These are phyloP conservation scores for Coprinopsis marcescibilis DNA, from an alignment of 768 basidiomycete species.

Conservation along the genomic window DNA sequence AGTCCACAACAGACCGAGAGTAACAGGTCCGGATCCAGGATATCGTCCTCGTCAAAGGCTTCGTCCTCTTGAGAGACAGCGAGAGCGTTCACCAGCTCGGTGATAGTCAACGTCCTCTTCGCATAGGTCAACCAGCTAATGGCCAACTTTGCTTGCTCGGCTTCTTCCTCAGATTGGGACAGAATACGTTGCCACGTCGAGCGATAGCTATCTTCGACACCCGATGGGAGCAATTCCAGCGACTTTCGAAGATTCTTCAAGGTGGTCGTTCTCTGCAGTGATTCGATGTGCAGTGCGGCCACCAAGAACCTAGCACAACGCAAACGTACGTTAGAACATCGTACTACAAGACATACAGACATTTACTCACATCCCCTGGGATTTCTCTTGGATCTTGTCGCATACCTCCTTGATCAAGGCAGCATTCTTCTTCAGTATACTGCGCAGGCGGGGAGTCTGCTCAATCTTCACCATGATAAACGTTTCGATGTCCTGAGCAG, in stretches of 20 bases:
- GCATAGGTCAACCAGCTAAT: no score
- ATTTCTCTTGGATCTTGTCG: background rate
- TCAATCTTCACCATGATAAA: background rate
- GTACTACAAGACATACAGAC: background rate
- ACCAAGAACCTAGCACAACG: background rate
- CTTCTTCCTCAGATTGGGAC: background rate
- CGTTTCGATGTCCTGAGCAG: conserved; percentile 1
- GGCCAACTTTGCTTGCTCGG: no score
- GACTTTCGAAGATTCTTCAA: background rate
- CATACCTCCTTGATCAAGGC: background rate
- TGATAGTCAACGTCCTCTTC: no score
- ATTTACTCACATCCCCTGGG: conserved; percentile 1
- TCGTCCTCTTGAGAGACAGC: no score
- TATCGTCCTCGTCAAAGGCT: no score
- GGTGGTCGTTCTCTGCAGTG: background rate
- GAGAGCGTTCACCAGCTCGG: no score
- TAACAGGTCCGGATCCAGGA: no score
- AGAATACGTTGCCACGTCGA: background rate
- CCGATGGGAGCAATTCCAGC: background rate
- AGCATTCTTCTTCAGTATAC: background rate
- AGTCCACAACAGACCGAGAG: no score
- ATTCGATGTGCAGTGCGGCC: background rate
- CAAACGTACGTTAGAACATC: background rate
- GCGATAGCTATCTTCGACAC: background rate
- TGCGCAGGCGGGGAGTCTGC: background rate